A percentile compares a stretch with the other conserved stretches of the same genome.
Conservation (phyloP, 129 eudicot species). For the Saposhnikovia divaricata region DNA sequence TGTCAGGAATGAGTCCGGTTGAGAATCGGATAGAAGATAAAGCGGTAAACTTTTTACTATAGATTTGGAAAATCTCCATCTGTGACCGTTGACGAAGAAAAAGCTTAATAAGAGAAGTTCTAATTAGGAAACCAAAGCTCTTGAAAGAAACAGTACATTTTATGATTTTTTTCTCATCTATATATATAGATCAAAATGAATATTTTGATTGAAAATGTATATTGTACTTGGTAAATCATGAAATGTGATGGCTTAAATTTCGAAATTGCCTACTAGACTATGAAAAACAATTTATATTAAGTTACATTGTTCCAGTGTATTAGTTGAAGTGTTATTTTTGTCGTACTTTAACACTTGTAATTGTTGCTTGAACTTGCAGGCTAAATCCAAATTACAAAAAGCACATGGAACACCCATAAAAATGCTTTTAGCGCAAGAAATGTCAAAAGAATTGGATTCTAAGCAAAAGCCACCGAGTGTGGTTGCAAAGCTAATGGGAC, state of each 20-base stretch:
- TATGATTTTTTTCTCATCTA: not conserved
- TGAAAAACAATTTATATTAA: too few species aligned
- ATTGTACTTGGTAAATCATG: not conserved
- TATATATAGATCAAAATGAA: not conserved
- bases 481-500: slow-evolving; percentile 97
- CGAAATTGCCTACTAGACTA: not conserved
- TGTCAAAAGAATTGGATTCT: slow-evolving; percentile 69
- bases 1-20: slow-evolving; percentile 35
- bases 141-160: not conserved
- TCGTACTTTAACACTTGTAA: not conserved
- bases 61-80: not conserved
- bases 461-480: slow-evolving; percentile 66
- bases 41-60: slow-evolving; percentile 37
- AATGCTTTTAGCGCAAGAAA: slow-evolving; percentile 85
- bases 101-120: not conserved
- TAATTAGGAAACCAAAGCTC: not conserved
- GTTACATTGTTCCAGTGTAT: not conserved
- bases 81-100: not conserved
- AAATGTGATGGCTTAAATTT: not conserved
- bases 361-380: slow-evolving; percentile 35
- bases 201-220: not conserved
- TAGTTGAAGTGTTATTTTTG: not conserved
- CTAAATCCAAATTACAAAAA: slow-evolving; percentile 40
- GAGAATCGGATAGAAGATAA: slow-evolving; percentile 52
- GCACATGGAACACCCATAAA: slow-evolving; percentile 64